phyloP scores from a whole-genome alignment of 148 eudicot genomes.

The Chenopodium formosanum region DNA sequence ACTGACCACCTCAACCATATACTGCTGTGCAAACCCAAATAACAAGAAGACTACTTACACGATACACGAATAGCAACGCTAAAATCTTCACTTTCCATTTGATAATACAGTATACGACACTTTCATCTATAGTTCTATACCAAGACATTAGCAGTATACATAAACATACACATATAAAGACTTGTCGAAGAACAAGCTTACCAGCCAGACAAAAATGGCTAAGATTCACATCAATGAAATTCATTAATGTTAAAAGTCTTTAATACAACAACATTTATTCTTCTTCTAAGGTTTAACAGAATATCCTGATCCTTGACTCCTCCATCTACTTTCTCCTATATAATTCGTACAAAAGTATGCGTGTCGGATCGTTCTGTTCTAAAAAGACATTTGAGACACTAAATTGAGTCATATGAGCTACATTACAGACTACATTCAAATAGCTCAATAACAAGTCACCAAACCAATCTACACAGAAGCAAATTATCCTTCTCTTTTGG shows the following conservation, averaged over 20 bases:
- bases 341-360: no score
- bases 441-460: not conserved
- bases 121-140: not conserved
- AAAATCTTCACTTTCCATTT: not conserved
- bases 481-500: not conserved
- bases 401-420: not conserved
- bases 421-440: not conserved
- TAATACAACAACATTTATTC: not conserved
- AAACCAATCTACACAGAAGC: not conserved
- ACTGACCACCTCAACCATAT: constrained; percentile 2
- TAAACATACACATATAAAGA: not conserved
- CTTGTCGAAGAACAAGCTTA: not conserved
- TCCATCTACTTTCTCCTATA: not conserved
- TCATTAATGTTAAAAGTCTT: not conserved
- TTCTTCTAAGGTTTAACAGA: not conserved
- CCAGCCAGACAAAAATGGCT: not conserved
- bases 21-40: not conserved
- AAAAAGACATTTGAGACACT: not conserved
- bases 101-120: not conserved
- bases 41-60: not conserved
- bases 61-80: not conserved
- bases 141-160: not conserved
- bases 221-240: not conserved
- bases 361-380: no score
- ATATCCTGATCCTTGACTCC: not conserved